Evolutionary conservation across 148 eudicot species (phyloP).

Genomic region (Simmondsia chinensis): DNA sequence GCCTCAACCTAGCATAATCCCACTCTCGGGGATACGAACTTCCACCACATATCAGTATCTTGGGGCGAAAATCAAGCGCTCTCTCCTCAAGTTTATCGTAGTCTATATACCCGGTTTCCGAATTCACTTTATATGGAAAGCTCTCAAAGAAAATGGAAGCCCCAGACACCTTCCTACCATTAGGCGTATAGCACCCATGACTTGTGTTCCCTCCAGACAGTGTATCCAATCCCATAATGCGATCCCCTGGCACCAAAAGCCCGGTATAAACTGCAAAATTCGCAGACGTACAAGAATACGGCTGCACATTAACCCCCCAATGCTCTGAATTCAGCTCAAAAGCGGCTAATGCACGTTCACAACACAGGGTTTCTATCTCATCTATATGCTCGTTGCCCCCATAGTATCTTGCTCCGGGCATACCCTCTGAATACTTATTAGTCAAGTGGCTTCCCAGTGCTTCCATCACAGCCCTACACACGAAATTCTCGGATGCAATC

Average conservation of each 20-base stretch:
- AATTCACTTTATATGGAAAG: slow-evolving; percentile 71
- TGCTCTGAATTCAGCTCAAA: slow-evolving; percentile 47
- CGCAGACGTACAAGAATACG: slow-evolving; percentile 83
- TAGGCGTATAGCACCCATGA: slow-evolving; percentile 81
- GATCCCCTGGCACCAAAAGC: slow-evolving; percentile 61
- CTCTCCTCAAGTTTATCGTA: slow-evolving; percentile 85
- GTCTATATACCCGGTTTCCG: slow-evolving; percentile 62
- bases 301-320: slow-evolving; percentile 98
- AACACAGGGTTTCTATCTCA: slow-evolving; percentile 68
- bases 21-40: slow-evolving; percentile 94
- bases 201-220: slow-evolving; percentile 83
- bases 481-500: slow-evolving; percentile 96
- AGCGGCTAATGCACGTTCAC: slow-evolving; percentile 73
- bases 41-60: slow-evolving; percentile 88
- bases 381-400: slow-evolving; percentile 85
- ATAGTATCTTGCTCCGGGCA: slow-evolving; percentile 85
- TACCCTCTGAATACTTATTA: slow-evolving; percentile 85
- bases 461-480: slow-evolving; percentile 80
- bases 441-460: slow-evolving; percentile 82
- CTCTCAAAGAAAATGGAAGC: slow-evolving; percentile 96
- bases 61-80: slow-evolving; percentile 90
- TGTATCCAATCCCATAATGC: slow-evolving; percentile 93
- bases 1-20: slow-evolving; percentile 76
- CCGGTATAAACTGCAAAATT: slow-evolving; percentile 92
- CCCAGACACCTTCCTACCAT: slow-evolving; percentile 88